phyloP scores from a whole-genome alignment of 2,329 filamentous ascomycete species.

The Neofusicoccum laricinum region DNA sequence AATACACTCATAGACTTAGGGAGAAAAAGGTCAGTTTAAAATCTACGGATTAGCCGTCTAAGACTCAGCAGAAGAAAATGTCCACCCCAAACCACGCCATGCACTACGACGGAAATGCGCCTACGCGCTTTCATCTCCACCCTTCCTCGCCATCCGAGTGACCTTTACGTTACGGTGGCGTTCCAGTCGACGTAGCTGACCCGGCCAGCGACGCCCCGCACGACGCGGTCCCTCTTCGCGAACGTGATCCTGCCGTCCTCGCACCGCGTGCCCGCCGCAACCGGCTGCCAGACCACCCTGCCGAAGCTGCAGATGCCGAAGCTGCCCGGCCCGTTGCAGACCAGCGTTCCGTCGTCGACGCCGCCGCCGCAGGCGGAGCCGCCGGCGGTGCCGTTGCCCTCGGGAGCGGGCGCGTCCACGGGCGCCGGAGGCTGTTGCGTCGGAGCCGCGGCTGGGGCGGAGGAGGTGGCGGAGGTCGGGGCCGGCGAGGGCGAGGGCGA shows the following conservation, averaged over 20 bases:
- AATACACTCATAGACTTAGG: too few species aligned
- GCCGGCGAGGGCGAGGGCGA: not conserved
- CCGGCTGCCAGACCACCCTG: conserved; percentile 20
- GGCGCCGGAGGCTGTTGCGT: not conserved
- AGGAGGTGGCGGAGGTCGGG: not conserved
- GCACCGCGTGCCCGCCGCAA: conserved; percentile 36
- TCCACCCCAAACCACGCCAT: not conserved
- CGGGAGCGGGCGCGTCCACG: not conserved
- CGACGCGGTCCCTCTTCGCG: not conserved
- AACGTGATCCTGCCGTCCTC: conserved; percentile 28
- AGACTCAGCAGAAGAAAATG: too few species aligned
- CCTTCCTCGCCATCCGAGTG: not conserved
- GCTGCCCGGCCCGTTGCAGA: conserved; percentile 19
- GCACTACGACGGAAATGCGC: not conserved
- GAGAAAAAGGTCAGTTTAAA: too few species aligned
- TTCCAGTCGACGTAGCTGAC: not conserved
- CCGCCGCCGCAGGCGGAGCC: conserved; percentile 1
- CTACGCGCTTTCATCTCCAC: not conserved
- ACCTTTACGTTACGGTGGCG: too few species aligned
- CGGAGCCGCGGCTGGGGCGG: not conserved
- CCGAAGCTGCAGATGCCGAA: conserved; percentile 22
- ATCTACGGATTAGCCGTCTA: too few species aligned
- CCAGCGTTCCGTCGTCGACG: conserved; percentile 9
- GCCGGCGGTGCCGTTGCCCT: not conserved
- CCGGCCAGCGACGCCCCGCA: not conserved